Percentiles rank a stretch among this genome's conserved stretches.
Evolutionary conservation across 2,329 filamentous ascomycete species (phyloP).

Genomic region (Diaporthe citrichinensis): DNA sequence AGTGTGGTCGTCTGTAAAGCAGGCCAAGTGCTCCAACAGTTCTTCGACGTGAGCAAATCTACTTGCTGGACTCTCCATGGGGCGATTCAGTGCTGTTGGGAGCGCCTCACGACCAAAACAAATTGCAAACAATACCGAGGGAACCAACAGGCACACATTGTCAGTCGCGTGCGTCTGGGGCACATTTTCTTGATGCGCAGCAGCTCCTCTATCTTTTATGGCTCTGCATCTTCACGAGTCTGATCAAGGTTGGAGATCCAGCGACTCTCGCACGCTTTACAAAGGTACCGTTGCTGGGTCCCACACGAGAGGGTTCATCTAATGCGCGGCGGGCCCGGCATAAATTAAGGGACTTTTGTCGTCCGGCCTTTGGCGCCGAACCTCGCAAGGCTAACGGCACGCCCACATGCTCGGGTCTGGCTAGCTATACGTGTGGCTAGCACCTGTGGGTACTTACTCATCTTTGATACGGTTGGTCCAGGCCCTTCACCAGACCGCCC

Average conservation of each 20-base stretch:
- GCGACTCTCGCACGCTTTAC: background rate
- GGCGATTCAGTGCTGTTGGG: background rate
- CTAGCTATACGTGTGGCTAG: background rate
- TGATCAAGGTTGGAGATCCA: background rate
- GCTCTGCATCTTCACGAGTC: background rate
- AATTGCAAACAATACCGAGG: background rate
- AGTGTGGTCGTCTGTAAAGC: constrained; percentile 22
- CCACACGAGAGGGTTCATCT: constrained; percentile 23
- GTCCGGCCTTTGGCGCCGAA: background rate
- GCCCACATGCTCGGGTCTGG: background rate
- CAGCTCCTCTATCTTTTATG: background rate
- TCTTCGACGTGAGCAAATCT: constrained; percentile 10
- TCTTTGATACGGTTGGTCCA: background rate
- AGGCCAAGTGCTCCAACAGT: constrained; percentile 7
- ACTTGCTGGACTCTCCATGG: background rate
- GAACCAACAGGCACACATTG: background rate
- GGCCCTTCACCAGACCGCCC: background rate
- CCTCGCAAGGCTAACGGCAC: constrained; percentile 12
- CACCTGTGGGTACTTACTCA: background rate
- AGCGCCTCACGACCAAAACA: background rate
- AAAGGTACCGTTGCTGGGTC: constrained; percentile 10
- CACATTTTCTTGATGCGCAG: background rate
- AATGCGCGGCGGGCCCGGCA: constrained; percentile 5
- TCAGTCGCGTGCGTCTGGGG: background rate
- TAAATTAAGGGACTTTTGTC: constrained; percentile 28